Percentiles rank a stretch among this genome's conserved stretches.
Conservation (phyloP, 192 early-diverging fungal species). For the Phycomyces blakesleeanus region DNA sequence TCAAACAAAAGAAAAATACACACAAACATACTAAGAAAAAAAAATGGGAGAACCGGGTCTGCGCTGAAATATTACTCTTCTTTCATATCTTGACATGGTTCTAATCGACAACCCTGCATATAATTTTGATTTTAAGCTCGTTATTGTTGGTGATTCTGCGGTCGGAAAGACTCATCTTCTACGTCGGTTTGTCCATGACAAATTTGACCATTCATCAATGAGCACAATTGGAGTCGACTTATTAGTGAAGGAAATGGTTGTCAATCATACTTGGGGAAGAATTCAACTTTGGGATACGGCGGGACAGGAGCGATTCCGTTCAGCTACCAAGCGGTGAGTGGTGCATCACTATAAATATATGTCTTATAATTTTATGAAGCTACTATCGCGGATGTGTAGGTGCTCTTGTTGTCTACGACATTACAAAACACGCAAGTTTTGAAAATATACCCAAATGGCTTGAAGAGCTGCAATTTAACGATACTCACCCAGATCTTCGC, state of each 20-base stretch:
- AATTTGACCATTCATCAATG: constrained; percentile 39
- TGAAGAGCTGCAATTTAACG: constrained; percentile 84
- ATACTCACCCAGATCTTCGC: constrained; percentile 85
- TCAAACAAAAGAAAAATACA: too few species aligned
- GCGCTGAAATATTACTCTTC: too few species aligned
- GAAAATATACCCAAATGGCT: constrained; percentile 69
- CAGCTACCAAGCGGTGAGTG: constrained; percentile 47
- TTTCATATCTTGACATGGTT: too few species aligned
- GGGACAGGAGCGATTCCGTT: constrained; percentile 87
- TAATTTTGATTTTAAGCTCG: constrained; percentile 50
- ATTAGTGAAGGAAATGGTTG: constrained; percentile 26
- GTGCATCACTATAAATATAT: not conserved
- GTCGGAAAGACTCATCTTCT: constrained; percentile 49
- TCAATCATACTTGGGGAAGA: constrained; percentile 56
- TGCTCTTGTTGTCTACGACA: constrained; percentile 75
- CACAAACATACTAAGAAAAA: too few species aligned
- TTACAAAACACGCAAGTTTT: constrained; percentile 60
- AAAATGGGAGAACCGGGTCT: too few species aligned
- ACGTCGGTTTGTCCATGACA: constrained; percentile 39
- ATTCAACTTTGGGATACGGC: constrained; percentile 82
- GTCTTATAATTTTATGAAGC: constrained; percentile 37
- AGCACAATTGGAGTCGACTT: constrained; percentile 46
- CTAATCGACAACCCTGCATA: constrained; percentile 11
- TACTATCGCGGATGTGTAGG: constrained; percentile 78
- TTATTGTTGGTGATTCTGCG: constrained; percentile 54